These are phyloP conservation scores for Raddia guianensis DNA, from an alignment of 176 grass and related monocot genomes.

Conservation along the genomic window DNA sequence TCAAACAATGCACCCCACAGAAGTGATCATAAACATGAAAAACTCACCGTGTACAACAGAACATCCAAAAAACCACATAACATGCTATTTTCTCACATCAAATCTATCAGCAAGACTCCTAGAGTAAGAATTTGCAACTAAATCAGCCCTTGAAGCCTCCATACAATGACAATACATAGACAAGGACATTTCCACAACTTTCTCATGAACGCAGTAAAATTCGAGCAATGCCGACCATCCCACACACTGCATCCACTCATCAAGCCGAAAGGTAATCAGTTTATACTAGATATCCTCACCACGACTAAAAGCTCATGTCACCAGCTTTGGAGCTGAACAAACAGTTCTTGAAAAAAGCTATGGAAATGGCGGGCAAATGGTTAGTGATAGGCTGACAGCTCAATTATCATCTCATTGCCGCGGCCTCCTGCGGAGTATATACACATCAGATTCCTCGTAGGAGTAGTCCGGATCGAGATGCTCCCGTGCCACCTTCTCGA, in stretches of 20 bases:
- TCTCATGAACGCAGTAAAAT: not conserved
- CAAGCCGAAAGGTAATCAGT: not conserved
- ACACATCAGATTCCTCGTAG: conserved; percentile 84
- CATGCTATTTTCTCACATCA: not conserved
- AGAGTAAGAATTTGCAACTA: not conserved
- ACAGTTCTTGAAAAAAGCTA: conserved; percentile 23
- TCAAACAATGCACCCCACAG: not conserved
- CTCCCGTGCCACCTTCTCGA: conserved; percentile 78
- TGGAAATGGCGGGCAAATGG: not conserved
- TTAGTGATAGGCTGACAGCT: too few relatives aligned
- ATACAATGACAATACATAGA: not conserved
- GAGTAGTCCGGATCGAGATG: conserved; percentile 80
- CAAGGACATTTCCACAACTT: not conserved
- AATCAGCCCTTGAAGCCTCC: not conserved
- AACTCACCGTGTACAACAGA: not conserved
- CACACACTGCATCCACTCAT: not conserved
- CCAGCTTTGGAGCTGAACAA: conserved; percentile 6
- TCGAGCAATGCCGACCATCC: not conserved
- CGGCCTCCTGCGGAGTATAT: conserved; percentile 61
- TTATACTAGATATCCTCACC: not conserved
- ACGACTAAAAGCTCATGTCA: not conserved
- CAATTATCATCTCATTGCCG: conserved; percentile 35
- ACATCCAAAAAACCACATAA: not conserved
- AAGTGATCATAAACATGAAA: conserved; percentile 16
- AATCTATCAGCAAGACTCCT: not conserved